A percentile compares a stretch with the other conserved stretches of the same genome.
Evolutionary conservation across 2,329 filamentous ascomycete species (phyloP).

Genomic region (Ceratocystis albifundus): DNA sequence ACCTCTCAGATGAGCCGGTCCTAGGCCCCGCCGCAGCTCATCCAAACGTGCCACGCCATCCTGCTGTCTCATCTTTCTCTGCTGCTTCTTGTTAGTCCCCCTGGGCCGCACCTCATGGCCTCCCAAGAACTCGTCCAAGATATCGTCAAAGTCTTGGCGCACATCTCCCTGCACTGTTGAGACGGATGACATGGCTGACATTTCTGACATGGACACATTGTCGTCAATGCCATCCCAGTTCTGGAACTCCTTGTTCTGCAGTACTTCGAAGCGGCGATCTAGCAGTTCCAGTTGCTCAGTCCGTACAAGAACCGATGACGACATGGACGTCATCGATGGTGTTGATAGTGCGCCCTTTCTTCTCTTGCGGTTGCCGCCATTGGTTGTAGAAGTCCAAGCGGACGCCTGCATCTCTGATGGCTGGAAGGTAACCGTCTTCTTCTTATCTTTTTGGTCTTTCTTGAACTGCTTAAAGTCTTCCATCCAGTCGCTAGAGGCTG

Average conservation of each 20-base stretch:
- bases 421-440: conserved; percentile 29
- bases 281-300: conserved; percentile 78
- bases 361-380: conserved; percentile 79
- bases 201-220: conserved; percentile 41
- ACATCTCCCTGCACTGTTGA: conserved; percentile 59
- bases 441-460: conserved; percentile 52
- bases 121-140: conserved; percentile 87
- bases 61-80: conserved; percentile 71
- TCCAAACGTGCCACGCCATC: conserved; percentile 81
- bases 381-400: conserved; percentile 62
- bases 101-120: conserved; percentile 36
- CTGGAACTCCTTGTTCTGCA: conserved; percentile 62
- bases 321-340: conserved; percentile 82
- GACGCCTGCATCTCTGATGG: conserved; percentile 58
- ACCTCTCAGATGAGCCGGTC: conserved; percentile 54
- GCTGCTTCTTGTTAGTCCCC: conserved; percentile 59
- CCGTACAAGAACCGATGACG: conserved; percentile 71
- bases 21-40: conserved; percentile 70
- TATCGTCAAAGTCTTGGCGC: conserved; percentile 69
- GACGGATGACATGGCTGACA: conserved; percentile 50
- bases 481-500: conserved; percentile 70
- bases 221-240: conserved; percentile 31
- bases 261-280: conserved; percentile 81
- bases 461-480: conserved; percentile 92
- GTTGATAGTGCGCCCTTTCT: conserved; percentile 87